These are phyloP conservation scores for Quercus tomentella DNA, from an alignment of 331 rosid genomes.

Conservation along the genomic window DNA sequence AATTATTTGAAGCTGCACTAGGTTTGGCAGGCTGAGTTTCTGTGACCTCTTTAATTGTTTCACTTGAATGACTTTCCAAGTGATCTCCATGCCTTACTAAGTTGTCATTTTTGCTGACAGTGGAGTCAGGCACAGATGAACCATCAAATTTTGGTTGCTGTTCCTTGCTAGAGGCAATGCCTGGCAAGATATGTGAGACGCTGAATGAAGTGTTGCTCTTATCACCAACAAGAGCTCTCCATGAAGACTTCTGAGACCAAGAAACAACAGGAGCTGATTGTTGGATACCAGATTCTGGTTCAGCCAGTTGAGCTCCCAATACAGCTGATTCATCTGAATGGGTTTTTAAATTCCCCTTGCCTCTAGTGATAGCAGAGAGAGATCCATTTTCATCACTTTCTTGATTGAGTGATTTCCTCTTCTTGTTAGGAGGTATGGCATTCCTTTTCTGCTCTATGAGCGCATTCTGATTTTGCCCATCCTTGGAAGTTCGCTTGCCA, in stretches of 20 bases:
- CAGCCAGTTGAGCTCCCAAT: slow-evolving; percentile 25
- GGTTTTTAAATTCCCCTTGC: slow-evolving; percentile 17
- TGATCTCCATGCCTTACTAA: slow-evolving; percentile 11
- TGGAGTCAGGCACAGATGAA: slow-evolving; percentile 8
- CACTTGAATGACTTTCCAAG: neutral
- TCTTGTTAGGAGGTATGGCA: slow-evolving; percentile 35
- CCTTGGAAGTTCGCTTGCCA: slow-evolving; percentile 16
- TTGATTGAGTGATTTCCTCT: slow-evolving; percentile 31
- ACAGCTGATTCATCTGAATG: slow-evolving; percentile 21
- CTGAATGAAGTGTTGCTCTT: slow-evolving; percentile 43
- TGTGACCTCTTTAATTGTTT: neutral
- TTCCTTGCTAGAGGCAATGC: slow-evolving; percentile 19
- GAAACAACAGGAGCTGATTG: slow-evolving; percentile 32
- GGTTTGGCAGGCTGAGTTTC: slow-evolving; percentile 32
- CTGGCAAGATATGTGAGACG: slow-evolving; percentile 41
- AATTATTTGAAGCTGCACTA: slow-evolving; percentile 22
- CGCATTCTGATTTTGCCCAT: slow-evolving; percentile 18
- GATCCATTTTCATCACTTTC: slow-evolving; percentile 21
- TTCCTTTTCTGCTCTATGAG: slow-evolving; percentile 21
- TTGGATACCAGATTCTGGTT: slow-evolving; percentile 25
- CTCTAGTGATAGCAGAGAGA: slow-evolving; percentile 24
- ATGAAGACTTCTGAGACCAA: slow-evolving; percentile 76
- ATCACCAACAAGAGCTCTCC: slow-evolving; percentile 66
- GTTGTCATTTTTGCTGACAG: slow-evolving; percentile 15
- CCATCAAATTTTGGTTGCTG: slow-evolving; percentile 19